Evolutionary conservation across 495 filamentous ascomycete genomes (phyloP).

Genomic region (Pseudevernia furfuracea): DNA sequence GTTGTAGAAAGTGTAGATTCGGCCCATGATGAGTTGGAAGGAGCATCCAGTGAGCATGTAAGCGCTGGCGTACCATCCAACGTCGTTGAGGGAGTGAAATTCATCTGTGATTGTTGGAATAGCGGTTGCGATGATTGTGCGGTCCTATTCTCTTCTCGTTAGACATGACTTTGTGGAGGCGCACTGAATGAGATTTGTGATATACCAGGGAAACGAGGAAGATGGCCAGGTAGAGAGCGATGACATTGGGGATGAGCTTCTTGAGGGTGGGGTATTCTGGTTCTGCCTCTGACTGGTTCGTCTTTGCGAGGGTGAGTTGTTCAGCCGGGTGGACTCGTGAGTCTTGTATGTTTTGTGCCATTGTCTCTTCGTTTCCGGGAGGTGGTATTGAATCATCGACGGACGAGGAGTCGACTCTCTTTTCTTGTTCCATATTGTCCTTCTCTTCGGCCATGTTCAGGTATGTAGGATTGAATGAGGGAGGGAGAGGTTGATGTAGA

Average conservation of each 20-base stretch:
- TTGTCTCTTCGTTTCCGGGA: slow-evolving; percentile 6
- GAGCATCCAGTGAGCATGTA: slow-evolving; percentile 63
- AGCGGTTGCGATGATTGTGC: slow-evolving; percentile 24
- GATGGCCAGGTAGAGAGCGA: slow-evolving; percentile 30
- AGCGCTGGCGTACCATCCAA: slow-evolving; percentile 58
- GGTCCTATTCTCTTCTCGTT: slow-evolving; percentile 5
- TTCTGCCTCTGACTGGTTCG: slow-evolving; percentile 13
- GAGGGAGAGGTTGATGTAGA: neutral
- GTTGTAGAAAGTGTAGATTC: slow-evolving; percentile 67
- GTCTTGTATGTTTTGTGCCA: slow-evolving; percentile 6
- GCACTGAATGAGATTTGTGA: neutral
- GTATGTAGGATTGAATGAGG: neutral
- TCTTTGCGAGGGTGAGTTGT: slow-evolving; percentile 3
- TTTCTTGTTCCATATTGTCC: neutral
- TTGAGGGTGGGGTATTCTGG: slow-evolving; percentile 23
- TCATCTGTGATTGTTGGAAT: slow-evolving; percentile 66
- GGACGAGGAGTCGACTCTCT: neutral
- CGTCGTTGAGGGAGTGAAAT: slow-evolving; percentile 55
- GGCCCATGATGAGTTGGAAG: slow-evolving; percentile 65
- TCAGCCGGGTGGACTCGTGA: neutral
- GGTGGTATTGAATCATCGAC: neutral
- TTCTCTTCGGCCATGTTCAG: neutral
- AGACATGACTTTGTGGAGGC: neutral
- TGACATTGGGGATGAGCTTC: slow-evolving; percentile 26
- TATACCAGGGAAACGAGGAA: slow-evolving; percentile 35